Base-by-base conservation (phyloP, 2,329 filamentous ascomycete species). In the Bipolaris zeicola region DNA sequence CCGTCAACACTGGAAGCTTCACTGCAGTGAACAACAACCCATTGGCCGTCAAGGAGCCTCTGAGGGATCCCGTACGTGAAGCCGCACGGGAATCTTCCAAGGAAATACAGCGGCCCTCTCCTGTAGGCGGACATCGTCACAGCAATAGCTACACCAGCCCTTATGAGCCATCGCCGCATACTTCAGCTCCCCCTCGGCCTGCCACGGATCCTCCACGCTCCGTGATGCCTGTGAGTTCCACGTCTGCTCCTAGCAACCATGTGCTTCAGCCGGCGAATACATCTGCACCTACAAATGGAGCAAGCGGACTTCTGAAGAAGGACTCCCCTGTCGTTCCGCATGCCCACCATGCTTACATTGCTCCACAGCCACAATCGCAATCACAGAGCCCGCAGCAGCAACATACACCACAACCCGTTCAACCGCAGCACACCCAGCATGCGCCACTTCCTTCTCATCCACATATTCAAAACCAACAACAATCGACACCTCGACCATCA, bases 91-190 rank as follows among this genome's bases (percentile, higher is more conserved):
- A 66, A 38, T 45, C 59, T 14, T 53, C 50, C 24, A 57, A 52
- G 33, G 55, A 57, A n/a, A 28, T 50, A 7, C 65, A 57, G 33
- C 63, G 55, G 26, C 28, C 45, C 11, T 62, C 63, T 18, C 61
- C 61, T 6, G 14, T 31, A 24, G 38, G 45, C 6, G 50, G 51
- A 20, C 55, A 60, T 42, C 60, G 65, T 28, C 60, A 67, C 34
- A 57, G 52, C n/a, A 58, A 59, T 43, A 61, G 52, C 20, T 74
- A 74, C 36, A 68, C 67, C 3, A 73, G 70, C 38, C 70, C 70
- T 1, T 73, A 73, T 50, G 67, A 71, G 34, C 61, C 67, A 10
- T 62, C 66, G 20, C 60, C 69, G 11, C 62, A 61, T 36, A 57
- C 47, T 34, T 44, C 57, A 10, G 34, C 62, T 5, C 38, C 50